These are phyloP conservation scores for Conidiobolus incongruus DNA, from an alignment of 371 early-diverging fungal species.

Conservation along the genomic window DNA sequence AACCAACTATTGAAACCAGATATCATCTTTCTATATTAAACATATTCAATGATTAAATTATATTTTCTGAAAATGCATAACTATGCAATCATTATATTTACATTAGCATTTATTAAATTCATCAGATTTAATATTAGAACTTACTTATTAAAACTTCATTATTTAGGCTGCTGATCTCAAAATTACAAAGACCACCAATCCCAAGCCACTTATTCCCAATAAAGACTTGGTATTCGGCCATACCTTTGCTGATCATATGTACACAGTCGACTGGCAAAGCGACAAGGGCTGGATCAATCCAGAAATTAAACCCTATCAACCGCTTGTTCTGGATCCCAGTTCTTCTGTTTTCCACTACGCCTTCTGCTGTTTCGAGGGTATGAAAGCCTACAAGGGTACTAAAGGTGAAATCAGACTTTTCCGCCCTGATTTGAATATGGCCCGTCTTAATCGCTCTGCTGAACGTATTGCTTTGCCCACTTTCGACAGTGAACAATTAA, in stretches of 20 bases:
- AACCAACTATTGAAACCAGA: no score
- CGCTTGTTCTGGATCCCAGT: slow-evolving; percentile 58
- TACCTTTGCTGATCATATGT: slow-evolving; percentile 89
- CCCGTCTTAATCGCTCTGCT: slow-evolving; percentile 46
- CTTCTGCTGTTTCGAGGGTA: slow-evolving; percentile 78
- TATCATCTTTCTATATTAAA: no score
- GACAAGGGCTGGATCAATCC: slow-evolving; percentile 57
- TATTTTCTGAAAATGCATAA: no score
- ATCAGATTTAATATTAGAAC: no score
- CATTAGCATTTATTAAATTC: no score
- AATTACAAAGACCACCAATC: neutral
- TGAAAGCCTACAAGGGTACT: slow-evolving; percentile 75
- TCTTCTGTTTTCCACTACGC: slow-evolving; percentile 86
- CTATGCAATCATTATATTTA: no score
- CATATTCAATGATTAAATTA: no score
- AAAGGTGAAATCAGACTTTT: slow-evolving; percentile 62
- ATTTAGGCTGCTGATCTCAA: neutral
- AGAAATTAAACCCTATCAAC: slow-evolving; percentile 53
- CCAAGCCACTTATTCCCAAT: slow-evolving; percentile 28
- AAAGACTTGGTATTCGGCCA: slow-evolving; percentile 72
- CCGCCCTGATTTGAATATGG: slow-evolving; percentile 82
- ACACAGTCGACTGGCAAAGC: slow-evolving; percentile 53
- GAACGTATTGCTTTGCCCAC: slow-evolving; percentile 60
- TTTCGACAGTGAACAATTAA: slow-evolving; percentile 60
- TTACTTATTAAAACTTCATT: no score